Evolutionary conservation across 805 yeast genomes (phyloP), one percentile per base, ranked within the genome.

Genomic region (Suhomyces sp.): DNA sequence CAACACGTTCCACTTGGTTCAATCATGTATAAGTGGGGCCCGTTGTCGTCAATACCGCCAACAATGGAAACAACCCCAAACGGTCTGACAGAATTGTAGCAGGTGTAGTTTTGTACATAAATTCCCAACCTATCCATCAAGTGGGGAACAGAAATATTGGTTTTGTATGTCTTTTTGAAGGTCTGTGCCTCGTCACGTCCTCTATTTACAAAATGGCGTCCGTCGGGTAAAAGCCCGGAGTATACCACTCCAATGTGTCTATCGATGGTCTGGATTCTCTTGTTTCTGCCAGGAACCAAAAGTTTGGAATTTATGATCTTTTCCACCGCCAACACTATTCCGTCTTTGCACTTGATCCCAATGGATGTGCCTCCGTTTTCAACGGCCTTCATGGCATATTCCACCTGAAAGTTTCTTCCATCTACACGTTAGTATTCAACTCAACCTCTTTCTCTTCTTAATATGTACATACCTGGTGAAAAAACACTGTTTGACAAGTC

Each of bases 1-100:
- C 99, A 96, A 65, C 86, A 90, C 1, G 90, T 78, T 56, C 99
- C 99, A 68, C 96, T 88, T 61, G 99, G 99, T 69, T 94, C 99
- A 53, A 94, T 79, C 97, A 93, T 94, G 73, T 87, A 93, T 61
- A 94, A 80, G 68, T 93, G 97, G 19, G 96, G 82, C 10, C 97
- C 98, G 54, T 87, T 82, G 43, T 83, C 86, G 67, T 93, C 98
- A 46, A 89, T 83, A 58, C 99, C 99, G 48, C 97, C 99, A 45
- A 94, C 81, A 56, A 94, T 92, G 9, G 97, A 84, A 50, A 90
- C 84, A 54, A 96, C 83, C 51, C 99, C 99, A 70, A 94, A 94
- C 20, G 99, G 99, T 72, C 99, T 87, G 9, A 94, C 99, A 31
- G 97, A 92, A 68, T 89, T 90, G 74, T 92, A 94, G 65, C 96